phyloP scores from a whole-genome alignment of 2,329 filamentous ascomycete species.

The Claviceps lovelessii region DNA sequence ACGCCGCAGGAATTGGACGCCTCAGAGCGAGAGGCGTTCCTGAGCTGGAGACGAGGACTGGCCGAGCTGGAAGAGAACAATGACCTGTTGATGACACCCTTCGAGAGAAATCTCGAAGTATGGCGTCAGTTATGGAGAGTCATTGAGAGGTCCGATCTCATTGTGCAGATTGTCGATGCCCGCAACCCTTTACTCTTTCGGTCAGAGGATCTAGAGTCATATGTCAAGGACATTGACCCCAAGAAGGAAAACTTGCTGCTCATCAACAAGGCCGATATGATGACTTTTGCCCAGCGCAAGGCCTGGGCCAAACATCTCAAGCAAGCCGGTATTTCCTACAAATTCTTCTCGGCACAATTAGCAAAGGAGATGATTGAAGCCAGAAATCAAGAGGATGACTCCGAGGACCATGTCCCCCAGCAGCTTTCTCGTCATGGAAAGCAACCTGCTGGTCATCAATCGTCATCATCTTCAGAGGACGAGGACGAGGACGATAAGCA shows the following conservation, averaged over 20 bases:
- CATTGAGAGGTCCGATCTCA: slow-evolving; percentile 86
- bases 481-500: slow-evolving; percentile 1
- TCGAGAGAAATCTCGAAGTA: slow-evolving; percentile 92
- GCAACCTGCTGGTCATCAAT: slow-evolving; percentile 10
- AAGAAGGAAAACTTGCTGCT: slow-evolving; percentile 83
- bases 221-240: slow-evolving; percentile 82
- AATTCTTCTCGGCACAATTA: slow-evolving; percentile 88
- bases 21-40: slow-evolving; percentile 63
- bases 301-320: slow-evolving; percentile 81
- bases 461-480: slow-evolving; percentile 6
- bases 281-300: slow-evolving; percentile 71
- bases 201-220: slow-evolving; percentile 81
- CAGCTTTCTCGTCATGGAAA: slow-evolving; percentile 14
- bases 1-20: slow-evolving; percentile 70
- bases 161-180: slow-evolving; percentile 97
- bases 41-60: slow-evolving; percentile 79
- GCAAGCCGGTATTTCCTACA: slow-evolving; percentile 68
- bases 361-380: slow-evolving; percentile 82
- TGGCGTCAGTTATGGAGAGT: slow-evolving; percentile 98
- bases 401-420: slow-evolving; percentile 18
- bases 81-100: slow-evolving; percentile 91
- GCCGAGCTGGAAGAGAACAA: slow-evolving; percentile 90
- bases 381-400: slow-evolving; percentile 38
- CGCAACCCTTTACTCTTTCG: slow-evolving; percentile 88
- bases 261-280: slow-evolving; percentile 99